Evolutionary conservation across 2,329 filamentous ascomycete genomes (phyloP).

Genomic region (Pestalotiopsis fici): DNA sequence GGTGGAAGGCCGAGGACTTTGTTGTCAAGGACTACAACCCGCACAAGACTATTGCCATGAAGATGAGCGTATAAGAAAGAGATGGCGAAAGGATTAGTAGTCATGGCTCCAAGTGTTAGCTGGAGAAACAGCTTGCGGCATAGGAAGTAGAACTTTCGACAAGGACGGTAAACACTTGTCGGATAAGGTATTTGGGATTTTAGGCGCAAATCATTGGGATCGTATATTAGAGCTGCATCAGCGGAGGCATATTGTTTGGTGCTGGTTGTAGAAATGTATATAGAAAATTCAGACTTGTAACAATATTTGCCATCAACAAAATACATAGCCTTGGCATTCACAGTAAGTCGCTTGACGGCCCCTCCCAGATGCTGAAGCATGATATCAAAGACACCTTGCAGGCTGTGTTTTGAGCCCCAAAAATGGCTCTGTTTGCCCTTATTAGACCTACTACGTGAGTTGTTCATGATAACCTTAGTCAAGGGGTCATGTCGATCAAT

Average conservation of each 20-base stretch:
- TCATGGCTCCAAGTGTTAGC: neutral
- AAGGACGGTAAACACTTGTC: neutral
- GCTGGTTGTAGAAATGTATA: neutral
- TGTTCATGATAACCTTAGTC: too few species aligned
- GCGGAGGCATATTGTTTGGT: neutral
- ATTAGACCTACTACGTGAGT: too few species aligned
- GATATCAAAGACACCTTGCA: too few species aligned
- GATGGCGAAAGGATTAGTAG: too few species aligned
- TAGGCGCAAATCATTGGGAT: neutral
- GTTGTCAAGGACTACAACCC: conserved; percentile 86
- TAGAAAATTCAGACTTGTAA: neutral
- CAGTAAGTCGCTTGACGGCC: too few species aligned
- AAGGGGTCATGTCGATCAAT: too few species aligned
- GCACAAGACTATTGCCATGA: conserved; percentile 93
- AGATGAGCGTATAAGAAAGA: conserved; percentile 80
- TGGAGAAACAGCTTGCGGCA: neutral
- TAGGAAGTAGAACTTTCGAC: neutral
- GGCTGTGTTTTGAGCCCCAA: too few species aligned
- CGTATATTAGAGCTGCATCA: neutral
- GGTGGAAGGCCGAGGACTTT: conserved; percentile 88
- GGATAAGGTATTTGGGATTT: neutral
- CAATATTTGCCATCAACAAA: neutral
- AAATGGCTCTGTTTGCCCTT: too few species aligned
- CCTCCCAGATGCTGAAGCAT: too few species aligned
- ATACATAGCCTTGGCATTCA: too few species aligned